Conservation (phyloP, 2,329 filamentous ascomycete species). For the Venturia aucupariae region DNA sequence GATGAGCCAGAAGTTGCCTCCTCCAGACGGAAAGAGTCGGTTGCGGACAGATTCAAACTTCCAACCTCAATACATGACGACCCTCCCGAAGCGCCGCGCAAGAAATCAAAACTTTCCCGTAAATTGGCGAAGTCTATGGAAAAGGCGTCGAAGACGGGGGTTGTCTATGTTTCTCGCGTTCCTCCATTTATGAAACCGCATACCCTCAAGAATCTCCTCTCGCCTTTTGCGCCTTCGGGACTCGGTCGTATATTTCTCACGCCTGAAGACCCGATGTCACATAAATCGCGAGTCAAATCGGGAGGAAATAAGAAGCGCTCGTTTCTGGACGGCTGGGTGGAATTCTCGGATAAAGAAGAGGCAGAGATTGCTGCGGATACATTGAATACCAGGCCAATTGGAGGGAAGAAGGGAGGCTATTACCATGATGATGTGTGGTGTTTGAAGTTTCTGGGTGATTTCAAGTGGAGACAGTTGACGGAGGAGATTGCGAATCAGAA, state of each 20-base stretch:
- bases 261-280: conserved; percentile 60
- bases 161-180: conserved; percentile 74
- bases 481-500: conserved; percentile 76
- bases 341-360: conserved; percentile 66
- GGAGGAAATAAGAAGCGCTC: conserved; percentile 77
- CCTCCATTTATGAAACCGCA: conserved; percentile 82
- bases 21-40: not conserved
- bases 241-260: conserved; percentile 73
- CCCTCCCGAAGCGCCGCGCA: not conserved
- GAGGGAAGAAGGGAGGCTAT: conserved; percentile 73
- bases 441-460: conserved; percentile 68
- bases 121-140: conserved; percentile 57
- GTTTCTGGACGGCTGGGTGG: conserved; percentile 82
- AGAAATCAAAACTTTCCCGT: conserved; percentile 9
- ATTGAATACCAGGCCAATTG: conserved; percentile 68
- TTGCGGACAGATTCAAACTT: not conserved
- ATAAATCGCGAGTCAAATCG: conserved; percentile 55
- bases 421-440: conserved; percentile 87
- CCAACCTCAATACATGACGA: conserved; percentile 6
- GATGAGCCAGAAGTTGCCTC: not conserved
- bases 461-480: conserved; percentile 67
- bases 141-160: conserved; percentile 63
- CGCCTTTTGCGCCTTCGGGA: conserved; percentile 55
- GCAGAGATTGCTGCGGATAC: conserved; percentile 68
- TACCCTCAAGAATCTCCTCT: conserved; percentile 65